A percentile compares a stretch with the other conserved stretches of the same genome.
Evolutionary conservation across 1,284 basidiomycete species (phyloP).

Genomic region (Melampsora americana): DNA sequence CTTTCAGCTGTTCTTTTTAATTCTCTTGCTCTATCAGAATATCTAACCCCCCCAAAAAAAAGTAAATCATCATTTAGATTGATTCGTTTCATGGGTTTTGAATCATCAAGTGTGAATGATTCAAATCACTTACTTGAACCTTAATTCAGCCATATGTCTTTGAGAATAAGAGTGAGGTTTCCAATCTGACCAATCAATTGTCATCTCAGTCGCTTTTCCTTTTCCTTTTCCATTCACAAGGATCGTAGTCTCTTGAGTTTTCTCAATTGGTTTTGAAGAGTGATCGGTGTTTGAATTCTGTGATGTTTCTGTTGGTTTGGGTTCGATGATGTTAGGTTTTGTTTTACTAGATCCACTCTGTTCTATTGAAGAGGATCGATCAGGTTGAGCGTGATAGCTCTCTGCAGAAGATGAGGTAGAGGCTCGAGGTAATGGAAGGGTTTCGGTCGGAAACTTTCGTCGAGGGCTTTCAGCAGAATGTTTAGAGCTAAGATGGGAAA

Average conservation of each 20-base stretch:
- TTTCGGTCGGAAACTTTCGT: neutral
- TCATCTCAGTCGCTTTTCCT: neutral
- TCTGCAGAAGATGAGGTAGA: neutral
- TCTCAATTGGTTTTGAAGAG: neutral
- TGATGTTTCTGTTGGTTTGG: neutral
- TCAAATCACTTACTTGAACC: conserved; percentile 15
- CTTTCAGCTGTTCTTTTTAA: conserved; percentile 21
- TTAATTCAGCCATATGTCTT: conserved; percentile 2
- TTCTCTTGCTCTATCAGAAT: conserved; percentile 29
- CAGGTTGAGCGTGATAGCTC: neutral
- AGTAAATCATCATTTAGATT: too few species aligned
- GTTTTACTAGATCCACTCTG: neutral
- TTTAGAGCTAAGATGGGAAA: neutral
- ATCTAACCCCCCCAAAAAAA: conserved; percentile 4
- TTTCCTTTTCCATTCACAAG: conserved; percentile 4
- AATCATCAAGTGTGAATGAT: too few species aligned
- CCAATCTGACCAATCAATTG: conserved; percentile 38
- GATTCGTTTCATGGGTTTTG: too few species aligned
- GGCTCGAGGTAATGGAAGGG: neutral
- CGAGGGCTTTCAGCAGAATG: neutral
- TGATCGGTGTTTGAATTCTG: neutral
- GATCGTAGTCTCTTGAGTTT: neutral
- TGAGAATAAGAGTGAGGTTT: neutral
- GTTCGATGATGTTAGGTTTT: neutral
- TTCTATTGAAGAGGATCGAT: neutral